These are phyloP conservation scores for Metschnikowia noctiluminum DNA, from an alignment of 805 yeast species.

Conservation along the genomic window DNA sequence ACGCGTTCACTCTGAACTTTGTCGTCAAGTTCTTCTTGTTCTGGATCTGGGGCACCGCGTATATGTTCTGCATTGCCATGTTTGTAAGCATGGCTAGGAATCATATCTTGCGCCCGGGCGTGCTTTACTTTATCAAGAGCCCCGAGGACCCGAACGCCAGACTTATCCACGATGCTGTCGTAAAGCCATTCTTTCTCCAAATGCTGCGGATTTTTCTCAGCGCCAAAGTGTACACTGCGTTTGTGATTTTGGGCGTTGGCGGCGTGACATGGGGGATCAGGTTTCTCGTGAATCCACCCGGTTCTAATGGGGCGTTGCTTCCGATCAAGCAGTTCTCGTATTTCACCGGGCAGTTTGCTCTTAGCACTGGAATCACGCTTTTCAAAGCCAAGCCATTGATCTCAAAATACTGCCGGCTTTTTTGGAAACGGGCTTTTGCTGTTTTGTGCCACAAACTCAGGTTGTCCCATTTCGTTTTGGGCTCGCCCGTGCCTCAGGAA, in stretches of 20 bases:
- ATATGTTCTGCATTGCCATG: slow-evolving; percentile 84
- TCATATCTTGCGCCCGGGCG: slow-evolving; percentile 78
- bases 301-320: slow-evolving; percentile 18
- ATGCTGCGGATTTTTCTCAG: slow-evolving; percentile 69
- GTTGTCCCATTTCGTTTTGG: slow-evolving; percentile 76
- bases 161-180: slow-evolving; percentile 81
- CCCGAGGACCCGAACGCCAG: slow-evolving; percentile 92
- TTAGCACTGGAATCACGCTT: slow-evolving; percentile 3
- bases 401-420: slow-evolving; percentile 39
- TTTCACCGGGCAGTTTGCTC: slow-evolving; percentile 4
- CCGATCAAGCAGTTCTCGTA: slow-evolving; percentile 22
- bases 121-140: slow-evolving; percentile 83
- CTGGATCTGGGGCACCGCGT: slow-evolving; percentile 77
- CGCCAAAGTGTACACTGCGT: slow-evolving; percentile 67
- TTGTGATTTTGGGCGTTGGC: slow-evolving; percentile 76
- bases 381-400: slow-evolving; percentile 5
- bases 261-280: slow-evolving; percentile 50
- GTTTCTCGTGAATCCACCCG: slow-evolving; percentile 20
- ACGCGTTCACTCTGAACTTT: slow-evolving; percentile 17
- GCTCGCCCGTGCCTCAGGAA: slow-evolving; percentile 58
- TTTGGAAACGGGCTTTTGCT: slow-evolving; percentile 63
- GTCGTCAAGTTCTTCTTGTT: slow-evolving; percentile 24
- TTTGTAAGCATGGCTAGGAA: slow-evolving; percentile 82
- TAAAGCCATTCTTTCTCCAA: slow-evolving; percentile 71
- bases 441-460: slow-evolving; percentile 56